These are phyloP conservation scores for Blastobotrys aristatus DNA, from an alignment of 1,139 yeast species.

Conservation along the genomic window DNA sequence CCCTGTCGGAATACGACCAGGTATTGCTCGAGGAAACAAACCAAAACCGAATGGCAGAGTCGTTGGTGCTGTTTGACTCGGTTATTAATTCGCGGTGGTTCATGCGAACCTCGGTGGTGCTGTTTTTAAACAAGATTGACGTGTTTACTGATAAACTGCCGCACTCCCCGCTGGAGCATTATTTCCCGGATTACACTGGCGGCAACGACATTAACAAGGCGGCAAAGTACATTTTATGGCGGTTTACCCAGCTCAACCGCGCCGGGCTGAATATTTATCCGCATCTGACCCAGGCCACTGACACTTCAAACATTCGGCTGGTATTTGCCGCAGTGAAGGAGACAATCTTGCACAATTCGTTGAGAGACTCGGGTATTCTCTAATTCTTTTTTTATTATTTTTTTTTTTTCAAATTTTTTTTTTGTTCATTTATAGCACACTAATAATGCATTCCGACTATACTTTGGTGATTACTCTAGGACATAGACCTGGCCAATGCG, in stretches of 20 bases:
- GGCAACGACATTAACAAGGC: constrained; percentile 87
- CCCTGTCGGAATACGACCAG: constrained; percentile 87
- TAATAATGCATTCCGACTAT: background rate
- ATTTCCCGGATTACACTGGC: constrained; percentile 87
- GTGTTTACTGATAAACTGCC: constrained; percentile 82
- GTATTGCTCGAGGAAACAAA: constrained; percentile 63
- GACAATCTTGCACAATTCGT: constrained; percentile 76
- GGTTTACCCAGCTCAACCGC: constrained; percentile 80
- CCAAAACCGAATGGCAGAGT: constrained; percentile 82
- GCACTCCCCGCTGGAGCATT: constrained; percentile 71
- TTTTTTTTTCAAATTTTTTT: too few species aligned
- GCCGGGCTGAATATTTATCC: constrained; percentile 81
- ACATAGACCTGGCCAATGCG: constrained; percentile 55
- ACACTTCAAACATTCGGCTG: constrained; percentile 78
- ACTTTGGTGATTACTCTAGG: background rate
- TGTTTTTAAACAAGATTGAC: constrained; percentile 85
- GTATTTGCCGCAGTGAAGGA: constrained; percentile 92
- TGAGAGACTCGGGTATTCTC: constrained; percentile 80
- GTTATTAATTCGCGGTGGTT: constrained; percentile 95
- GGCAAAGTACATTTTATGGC: constrained; percentile 89
- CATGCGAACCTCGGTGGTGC: constrained; percentile 74
- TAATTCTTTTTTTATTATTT: constrained; percentile 8
- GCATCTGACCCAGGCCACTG: constrained; percentile 92
- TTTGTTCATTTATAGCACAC: background rate
- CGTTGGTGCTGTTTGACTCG: constrained; percentile 78